These are phyloP conservation scores for Pulveroboletus sp. DNA, from an alignment of 768 basidiomycete species.

Conservation along the genomic window DNA sequence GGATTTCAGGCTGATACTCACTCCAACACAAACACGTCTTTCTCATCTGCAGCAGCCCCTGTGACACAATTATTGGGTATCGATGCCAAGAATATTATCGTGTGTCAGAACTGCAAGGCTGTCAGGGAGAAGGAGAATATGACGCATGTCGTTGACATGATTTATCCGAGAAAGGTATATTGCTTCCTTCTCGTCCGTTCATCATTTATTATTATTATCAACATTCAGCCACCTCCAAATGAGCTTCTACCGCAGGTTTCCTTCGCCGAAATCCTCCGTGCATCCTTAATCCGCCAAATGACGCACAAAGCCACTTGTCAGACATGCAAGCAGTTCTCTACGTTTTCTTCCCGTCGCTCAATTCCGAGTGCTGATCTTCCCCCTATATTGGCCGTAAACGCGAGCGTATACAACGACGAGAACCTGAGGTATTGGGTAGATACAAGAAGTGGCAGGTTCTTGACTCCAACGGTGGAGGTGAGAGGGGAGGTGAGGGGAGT, in stretches of 20 bases:
- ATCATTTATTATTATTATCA: neutral
- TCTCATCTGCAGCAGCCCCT: conserved; percentile 53
- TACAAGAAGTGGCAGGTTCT: conserved; percentile 38
- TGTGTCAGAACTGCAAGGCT: conserved; percentile 70
- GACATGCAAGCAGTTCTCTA: conserved; percentile 72
- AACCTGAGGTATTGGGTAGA: conserved; percentile 74
- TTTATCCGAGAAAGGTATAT: conserved; percentile 79
- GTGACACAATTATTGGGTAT: conserved; percentile 85
- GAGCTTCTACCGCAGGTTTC: conserved; percentile 39
- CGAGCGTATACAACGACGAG: conserved; percentile 74
- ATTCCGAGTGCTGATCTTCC: conserved; percentile 66
- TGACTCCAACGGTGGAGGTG: conserved; percentile 53
- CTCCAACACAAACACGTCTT: conserved; percentile 6
- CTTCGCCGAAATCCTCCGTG: conserved; percentile 65
- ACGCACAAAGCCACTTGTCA: conserved; percentile 85
- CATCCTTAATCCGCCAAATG: conserved; percentile 76
- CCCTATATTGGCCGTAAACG: conserved; percentile 81
- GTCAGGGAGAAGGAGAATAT: conserved; percentile 70
- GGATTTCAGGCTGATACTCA: conserved; percentile 21
- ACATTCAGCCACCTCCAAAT: conserved; percentile 31
- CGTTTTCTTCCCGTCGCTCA: conserved; percentile 65
- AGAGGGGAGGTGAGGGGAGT: conserved; percentile 55
- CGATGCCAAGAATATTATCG: conserved; percentile 67
- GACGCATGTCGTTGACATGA: conserved; percentile 79
- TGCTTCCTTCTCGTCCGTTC: neutral